Percentiles rank a stretch among this genome's conserved stretches.
These are phyloP conservation scores for Macaranga tanarius DNA, from an alignment of 441 rosid genomes.

Conservation along the genomic window DNA sequence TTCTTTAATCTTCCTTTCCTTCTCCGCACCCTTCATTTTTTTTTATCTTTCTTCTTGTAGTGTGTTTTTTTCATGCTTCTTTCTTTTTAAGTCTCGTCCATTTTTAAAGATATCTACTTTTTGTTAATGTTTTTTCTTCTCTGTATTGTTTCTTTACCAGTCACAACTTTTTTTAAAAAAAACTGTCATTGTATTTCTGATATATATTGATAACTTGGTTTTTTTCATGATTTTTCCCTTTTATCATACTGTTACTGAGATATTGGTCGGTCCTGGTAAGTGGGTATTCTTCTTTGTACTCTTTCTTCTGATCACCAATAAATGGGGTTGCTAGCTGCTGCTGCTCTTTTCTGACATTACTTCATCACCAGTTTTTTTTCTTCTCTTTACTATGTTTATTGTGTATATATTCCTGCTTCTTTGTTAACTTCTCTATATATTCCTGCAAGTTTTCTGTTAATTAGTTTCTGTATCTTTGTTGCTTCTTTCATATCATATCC, in stretches of 20 bases:
- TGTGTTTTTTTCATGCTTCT: neutral
- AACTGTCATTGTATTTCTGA: neutral
- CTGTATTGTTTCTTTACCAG: neutral
- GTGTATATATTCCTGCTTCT: neutral
- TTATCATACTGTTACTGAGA: conserved; percentile 15
- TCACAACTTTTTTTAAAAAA: neutral
- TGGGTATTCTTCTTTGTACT: conserved; percentile 9
- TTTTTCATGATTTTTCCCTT: neutral
- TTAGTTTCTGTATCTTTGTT: neutral
- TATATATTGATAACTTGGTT: neutral
- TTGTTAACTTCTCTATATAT: neutral
- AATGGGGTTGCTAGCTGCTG: neutral
- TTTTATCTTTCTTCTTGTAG: neutral
- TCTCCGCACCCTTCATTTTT: neutral
- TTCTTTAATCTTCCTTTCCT: neutral
- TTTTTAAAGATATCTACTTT: neutral
- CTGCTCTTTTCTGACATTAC: conserved; percentile 11
- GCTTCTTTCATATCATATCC: neutral
- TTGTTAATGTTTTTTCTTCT: neutral
- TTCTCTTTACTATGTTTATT: neutral
- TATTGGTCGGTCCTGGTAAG: conserved; percentile 17
- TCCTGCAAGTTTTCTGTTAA: neutral
- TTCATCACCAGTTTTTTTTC: neutral
- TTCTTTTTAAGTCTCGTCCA: neutral
- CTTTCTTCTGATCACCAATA: conserved; percentile 17